These are phyloP conservation scores for Hansenula lynferdii DNA, from an alignment of 1,139 yeast genomes.

Conservation along the genomic window DNA sequence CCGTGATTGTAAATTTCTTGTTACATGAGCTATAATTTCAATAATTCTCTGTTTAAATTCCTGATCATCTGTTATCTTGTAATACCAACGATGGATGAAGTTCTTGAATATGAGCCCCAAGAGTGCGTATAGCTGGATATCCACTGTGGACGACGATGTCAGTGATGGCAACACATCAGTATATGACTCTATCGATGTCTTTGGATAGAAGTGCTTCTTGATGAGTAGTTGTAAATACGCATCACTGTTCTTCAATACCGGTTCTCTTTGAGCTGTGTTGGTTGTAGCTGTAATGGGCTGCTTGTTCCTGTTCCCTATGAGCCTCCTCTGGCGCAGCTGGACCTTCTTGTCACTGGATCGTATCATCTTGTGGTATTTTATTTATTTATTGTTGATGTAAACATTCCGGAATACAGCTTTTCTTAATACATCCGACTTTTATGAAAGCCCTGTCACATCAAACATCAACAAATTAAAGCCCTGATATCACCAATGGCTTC, in stretches of 20 bases:
- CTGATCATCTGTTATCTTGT: slow-evolving; percentile 33
- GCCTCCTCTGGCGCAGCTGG: no score
- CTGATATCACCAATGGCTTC: no score
- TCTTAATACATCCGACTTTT: no score
- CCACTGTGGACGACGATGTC: slow-evolving; percentile 31
- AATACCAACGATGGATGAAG: slow-evolving; percentile 43
- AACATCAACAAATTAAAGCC: no score
- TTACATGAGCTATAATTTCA: slow-evolving; percentile 32
- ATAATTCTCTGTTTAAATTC: slow-evolving; percentile 35
- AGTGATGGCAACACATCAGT: slow-evolving; percentile 27
- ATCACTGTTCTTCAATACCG: slow-evolving; percentile 19
- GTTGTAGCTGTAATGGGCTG: no score
- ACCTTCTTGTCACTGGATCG: no score
- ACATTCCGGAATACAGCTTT: no score
- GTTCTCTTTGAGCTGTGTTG: no score
- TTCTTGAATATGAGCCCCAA: slow-evolving; percentile 38
- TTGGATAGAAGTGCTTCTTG: slow-evolving; percentile 23
- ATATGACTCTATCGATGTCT: slow-evolving; percentile 10
- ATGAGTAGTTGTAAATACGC: slow-evolving; percentile 24
- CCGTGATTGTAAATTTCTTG: slow-evolving; percentile 32
- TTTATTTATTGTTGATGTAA: no score
- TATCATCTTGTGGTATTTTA: no score
- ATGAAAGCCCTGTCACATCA: no score
- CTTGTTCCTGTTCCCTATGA: no score
- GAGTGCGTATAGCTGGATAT: slow-evolving; percentile 38